Base-by-base conservation (phyloP, 495 filamentous ascomycete genomes). In the Podospora didyma region DNA sequence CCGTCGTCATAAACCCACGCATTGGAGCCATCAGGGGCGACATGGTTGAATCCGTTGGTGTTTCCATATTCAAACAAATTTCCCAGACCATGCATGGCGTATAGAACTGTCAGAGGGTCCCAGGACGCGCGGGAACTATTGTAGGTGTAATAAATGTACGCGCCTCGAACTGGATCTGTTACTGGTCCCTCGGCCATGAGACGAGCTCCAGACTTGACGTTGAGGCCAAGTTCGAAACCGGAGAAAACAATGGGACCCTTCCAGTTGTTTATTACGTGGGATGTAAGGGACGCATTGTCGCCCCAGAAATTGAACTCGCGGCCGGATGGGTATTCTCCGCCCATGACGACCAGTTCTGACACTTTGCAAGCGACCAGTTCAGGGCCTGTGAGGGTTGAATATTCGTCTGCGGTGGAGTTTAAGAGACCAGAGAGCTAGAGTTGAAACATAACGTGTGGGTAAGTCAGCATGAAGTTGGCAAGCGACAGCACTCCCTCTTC, bases 291-390 rank as follows among this genome's bases (percentile, higher is more conserved):
- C 0, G 75, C 53, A 42, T 73, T 72, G 37, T 53, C 54, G 6
- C 72, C 74, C 22, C 51, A 72, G 34, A 79, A 79, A 52, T 79
- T 79, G 59, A 66, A 79, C 22, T 73, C 70, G 26, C 57, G 52
- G 7, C 75, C 76, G 4, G 60, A 66, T 2, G 78, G 75, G 37
- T 79, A 79, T 10, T 19, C 55, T 2, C 78, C 78, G 26, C 77
- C 77, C 74, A 79, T 77, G 7, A 79, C 39, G 0, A 78, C 71
- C 2, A 80, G 64, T 53, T 80, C 72, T 2, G 62, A 54, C 0
- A 80, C 73, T 47, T 79, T 80, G 3, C 47, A 53, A 0, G 64
- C 55, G 16, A 79, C 53, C 14, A 80, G 70, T 24, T 61, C 66
- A 3, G 41, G 59, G 0, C 78, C 78, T 1, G 54, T 28, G 0